phyloP scores from a whole-genome alignment of 2,329 filamentous ascomycete species.

The Cladosporium colombiae region DNA sequence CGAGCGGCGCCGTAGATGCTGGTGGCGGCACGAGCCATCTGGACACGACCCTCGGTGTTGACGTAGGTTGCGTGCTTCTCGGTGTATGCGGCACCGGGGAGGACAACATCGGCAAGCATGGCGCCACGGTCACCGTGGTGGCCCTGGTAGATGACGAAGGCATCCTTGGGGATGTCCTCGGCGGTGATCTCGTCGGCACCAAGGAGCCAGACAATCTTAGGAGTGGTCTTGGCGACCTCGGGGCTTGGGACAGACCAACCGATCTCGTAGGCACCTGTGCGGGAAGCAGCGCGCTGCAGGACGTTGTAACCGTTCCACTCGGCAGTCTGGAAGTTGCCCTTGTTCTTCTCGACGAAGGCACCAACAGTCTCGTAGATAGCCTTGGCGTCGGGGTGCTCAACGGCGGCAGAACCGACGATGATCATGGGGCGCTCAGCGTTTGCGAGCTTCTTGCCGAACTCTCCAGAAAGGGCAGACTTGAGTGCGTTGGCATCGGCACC shows the following conservation, averaged over 20 bases:
- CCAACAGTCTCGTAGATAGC: conserved; percentile 91
- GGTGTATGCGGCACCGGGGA: conserved; percentile 93
- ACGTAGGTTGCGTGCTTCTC: conserved; percentile 96
- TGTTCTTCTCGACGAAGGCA: conserved; percentile 89
- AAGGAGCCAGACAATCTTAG: conserved; percentile 96
- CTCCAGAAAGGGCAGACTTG: conserved; percentile 80
- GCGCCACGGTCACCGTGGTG: conserved; percentile 95
- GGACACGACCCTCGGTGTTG: conserved; percentile 95
- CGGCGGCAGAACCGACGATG: conserved; percentile 86
- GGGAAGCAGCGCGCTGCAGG: conserved; percentile 88
- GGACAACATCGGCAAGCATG: conserved; percentile 87
- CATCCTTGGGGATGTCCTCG: conserved; percentile 87
- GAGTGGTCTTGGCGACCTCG: conserved; percentile 76
- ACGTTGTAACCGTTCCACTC: conserved; percentile 99
- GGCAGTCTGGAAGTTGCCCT: conserved; percentile 78
- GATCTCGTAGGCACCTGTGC: conserved; percentile 90
- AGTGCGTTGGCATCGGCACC: conserved; percentile 76
- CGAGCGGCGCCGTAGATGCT: conserved; percentile 84
- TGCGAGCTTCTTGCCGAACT: conserved; percentile 90
- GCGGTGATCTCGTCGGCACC: conserved; percentile 89
- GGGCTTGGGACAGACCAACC: conserved; percentile 87
- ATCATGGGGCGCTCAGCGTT: conserved; percentile 93
- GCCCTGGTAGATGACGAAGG: conserved; percentile 96
- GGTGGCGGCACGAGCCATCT: conserved; percentile 88
- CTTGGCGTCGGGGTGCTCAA: conserved; percentile 88